These are phyloP conservation scores for Puccinia hordei DNA, from an alignment of 1,284 basidiomycete genomes.

Conservation along the genomic window DNA sequence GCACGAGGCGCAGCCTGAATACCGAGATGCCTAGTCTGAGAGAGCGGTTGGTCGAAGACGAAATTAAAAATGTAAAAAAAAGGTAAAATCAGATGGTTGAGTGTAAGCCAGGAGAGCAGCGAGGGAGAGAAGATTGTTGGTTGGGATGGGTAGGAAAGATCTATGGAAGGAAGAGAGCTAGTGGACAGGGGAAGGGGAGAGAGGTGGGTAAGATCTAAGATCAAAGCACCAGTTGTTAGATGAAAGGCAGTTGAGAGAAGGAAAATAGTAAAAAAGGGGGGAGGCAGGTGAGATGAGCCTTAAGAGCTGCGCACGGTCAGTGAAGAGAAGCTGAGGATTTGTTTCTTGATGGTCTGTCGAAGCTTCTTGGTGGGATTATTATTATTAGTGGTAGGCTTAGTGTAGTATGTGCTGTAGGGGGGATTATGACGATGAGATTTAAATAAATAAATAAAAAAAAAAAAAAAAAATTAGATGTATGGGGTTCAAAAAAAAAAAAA, in stretches of 20 bases:
- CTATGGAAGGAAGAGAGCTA: neutral
- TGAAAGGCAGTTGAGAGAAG: neutral
- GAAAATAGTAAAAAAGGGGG: neutral
- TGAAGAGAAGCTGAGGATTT: neutral
- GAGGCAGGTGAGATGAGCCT: neutral
- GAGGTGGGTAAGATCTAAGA: constrained; percentile 1
- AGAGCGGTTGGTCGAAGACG: neutral
- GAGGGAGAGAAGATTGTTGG: constrained; percentile 9
- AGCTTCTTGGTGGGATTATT: too few relatives aligned
- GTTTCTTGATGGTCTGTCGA: too few relatives aligned
- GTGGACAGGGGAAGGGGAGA: constrained; percentile 2
- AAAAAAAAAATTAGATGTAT: too few relatives aligned
- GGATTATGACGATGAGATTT: too few relatives aligned
- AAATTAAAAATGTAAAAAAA: neutral
- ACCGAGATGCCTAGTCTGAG: constrained; percentile 16
- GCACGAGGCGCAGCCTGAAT: constrained; percentile 11
- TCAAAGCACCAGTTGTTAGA: constrained; percentile 4
- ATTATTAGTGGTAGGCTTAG: too few relatives aligned
- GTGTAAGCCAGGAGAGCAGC: constrained; percentile 31
- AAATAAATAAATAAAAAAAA: too few relatives aligned
- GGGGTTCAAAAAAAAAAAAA: too few relatives aligned
- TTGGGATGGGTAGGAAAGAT: neutral
- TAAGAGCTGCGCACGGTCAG: neutral
- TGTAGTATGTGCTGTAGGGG: too few relatives aligned
- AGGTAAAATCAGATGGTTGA: neutral